Evolutionary conservation across 73 alveolate species (phyloP), one percentile per base, ranked within the genome.

Genomic region (Stentor coeruleus): DNA sequence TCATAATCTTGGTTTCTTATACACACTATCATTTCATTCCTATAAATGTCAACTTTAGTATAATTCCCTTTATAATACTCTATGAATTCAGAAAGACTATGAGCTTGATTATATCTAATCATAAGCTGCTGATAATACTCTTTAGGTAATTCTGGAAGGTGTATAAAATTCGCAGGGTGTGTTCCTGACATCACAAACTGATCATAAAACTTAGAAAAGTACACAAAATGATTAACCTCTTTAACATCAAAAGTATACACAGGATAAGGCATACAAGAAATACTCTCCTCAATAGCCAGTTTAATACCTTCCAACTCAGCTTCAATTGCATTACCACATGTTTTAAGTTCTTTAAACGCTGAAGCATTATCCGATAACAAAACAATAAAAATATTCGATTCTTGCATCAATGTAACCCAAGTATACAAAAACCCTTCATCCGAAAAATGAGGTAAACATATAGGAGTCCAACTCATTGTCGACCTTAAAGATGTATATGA

Each of bases 381-480:
- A 14, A 66, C 37, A 20, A 66, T 33, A 20, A 37, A 20, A 20
- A 66, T 66, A 1, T 66, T 66, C 1, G 42, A 28, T 37, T 66
- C 79, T 15, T 20, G 36, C n/a, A 66, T 26, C n/a, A 66, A 66
- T 28, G 79, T 66, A 1, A 66, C 37, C n/a, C 37, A 66, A 66
- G 79, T 40, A 66, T 66, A 66, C 1, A 66, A 26, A 66, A 66
- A 66, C 37, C 79, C 79, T 66, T 66, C 79, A 66, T 66, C 37
- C n/a, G n/a, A 20, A 66, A 20, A 66, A 66, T 66, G n/a, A 26
- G 79, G 79, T 11, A 66, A 31, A 66, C 79, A 66, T 20, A 66
- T 66, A 37, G 79, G 79, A 33, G 79, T 66, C 79, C 79, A 66
- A 66, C 40, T 20, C 79, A 66, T 66, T 11, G 79, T 66, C 39